A percentile compares a stretch with the other conserved stretches of the same genome.
These are phyloP conservation scores for Tricholoma terreum DNA, from an alignment of 768 basidiomycete genomes.

Conservation along the genomic window DNA sequence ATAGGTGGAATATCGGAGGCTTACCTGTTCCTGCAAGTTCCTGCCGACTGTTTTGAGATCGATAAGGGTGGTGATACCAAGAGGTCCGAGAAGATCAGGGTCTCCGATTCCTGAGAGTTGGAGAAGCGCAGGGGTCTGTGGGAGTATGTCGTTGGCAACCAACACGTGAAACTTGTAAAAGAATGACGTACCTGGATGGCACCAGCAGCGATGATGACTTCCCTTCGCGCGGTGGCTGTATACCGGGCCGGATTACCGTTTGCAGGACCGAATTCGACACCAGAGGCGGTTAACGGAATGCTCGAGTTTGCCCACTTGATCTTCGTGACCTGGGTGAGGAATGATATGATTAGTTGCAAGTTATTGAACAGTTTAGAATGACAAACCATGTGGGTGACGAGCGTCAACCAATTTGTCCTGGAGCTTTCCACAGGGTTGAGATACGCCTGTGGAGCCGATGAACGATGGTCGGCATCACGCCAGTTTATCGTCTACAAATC, in stretches of 20 bases:
- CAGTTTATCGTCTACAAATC: conserved; percentile 40
- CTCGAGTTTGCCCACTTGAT: conserved; percentile 35
- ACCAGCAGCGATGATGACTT: conserved; percentile 55
- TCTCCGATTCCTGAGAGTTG: conserved; percentile 61
- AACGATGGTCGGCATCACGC: conserved; percentile 48
- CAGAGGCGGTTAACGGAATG: conserved; percentile 40
- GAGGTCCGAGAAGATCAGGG: conserved; percentile 36
- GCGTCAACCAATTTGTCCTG: conserved; percentile 48
- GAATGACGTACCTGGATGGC: conserved; percentile 36
- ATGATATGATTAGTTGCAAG: not conserved
- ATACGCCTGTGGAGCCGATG: conserved; percentile 54
- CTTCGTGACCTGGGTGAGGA: conserved; percentile 38
- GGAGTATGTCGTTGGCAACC: not conserved
- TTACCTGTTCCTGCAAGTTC: conserved; percentile 56
- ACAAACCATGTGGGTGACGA: conserved; percentile 38
- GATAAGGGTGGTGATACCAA: conserved; percentile 46
- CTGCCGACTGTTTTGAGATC: conserved; percentile 49
- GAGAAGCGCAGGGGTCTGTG: conserved; percentile 43
- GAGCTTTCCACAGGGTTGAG: conserved; percentile 47
- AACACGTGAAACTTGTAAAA: not conserved
- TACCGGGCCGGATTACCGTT: conserved; percentile 35
- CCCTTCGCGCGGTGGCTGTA: conserved; percentile 40
- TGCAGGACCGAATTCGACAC: conserved; percentile 45
- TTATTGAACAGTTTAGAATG: not conserved
- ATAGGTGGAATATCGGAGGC: not conserved